phyloP scores from a whole-genome alignment of 805 yeast genomes.

The Suhomyces pyralidae region DNA sequence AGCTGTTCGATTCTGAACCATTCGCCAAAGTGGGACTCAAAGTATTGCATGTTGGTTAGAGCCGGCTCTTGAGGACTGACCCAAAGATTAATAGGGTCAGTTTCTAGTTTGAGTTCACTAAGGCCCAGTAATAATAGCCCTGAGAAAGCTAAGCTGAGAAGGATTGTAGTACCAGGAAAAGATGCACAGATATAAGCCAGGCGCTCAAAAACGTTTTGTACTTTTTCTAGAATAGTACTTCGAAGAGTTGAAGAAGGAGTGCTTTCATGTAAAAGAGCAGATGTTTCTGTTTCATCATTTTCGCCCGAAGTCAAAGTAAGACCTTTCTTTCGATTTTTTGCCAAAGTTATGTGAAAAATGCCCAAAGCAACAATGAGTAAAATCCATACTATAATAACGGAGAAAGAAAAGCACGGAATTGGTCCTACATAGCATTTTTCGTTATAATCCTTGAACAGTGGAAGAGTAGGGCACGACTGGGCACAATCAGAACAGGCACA shows the following conservation, averaged over 20 bases:
- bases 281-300: background rate
- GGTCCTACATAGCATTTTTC: slow-evolving; percentile 54
- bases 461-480: slow-evolving; percentile 69
- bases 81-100: slow-evolving; percentile 84
- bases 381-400: slow-evolving; percentile 51
- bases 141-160: slow-evolving; percentile 28
- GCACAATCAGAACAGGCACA: slow-evolving; percentile 94
- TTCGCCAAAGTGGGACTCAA: slow-evolving; percentile 83
- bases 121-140: slow-evolving; percentile 27
- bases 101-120: slow-evolving; percentile 49
- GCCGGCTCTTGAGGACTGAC: slow-evolving; percentile 77
- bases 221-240: background rate
- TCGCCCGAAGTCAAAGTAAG: background rate
- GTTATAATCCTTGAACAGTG: slow-evolving; percentile 36
- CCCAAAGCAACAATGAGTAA: slow-evolving; percentile 40
- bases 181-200: slow-evolving; percentile 60
- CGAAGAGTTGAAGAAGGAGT: too few species aligned
- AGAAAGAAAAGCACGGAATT: slow-evolving; percentile 72
- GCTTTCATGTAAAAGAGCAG: background rate
- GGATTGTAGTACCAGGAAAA: slow-evolving; percentile 45
- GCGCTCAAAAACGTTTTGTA: slow-evolving; percentile 40
- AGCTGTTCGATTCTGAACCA: slow-evolving; percentile 87
- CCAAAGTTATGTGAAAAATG: slow-evolving; percentile 32
- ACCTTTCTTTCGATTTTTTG: slow-evolving; percentile 2
- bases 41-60: slow-evolving; percentile 60